phyloP scores from a whole-genome alignment of 345 rosid genomes.

The Gossypium longicalyx region DNA sequence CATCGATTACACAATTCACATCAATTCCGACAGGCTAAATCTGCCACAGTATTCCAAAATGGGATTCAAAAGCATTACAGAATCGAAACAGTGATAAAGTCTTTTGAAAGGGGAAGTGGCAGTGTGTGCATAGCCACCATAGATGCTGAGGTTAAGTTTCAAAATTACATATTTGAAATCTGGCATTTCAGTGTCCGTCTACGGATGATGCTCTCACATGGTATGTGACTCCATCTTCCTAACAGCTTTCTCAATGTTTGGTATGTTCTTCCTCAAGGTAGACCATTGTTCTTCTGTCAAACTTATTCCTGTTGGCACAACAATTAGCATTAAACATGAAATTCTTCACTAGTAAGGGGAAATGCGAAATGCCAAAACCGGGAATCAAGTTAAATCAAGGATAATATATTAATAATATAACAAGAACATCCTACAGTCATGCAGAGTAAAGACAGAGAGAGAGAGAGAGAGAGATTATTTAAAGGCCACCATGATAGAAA shows the following conservation, averaged over 20 bases:
- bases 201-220: slow-evolving; percentile 14
- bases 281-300: slow-evolving; percentile 88
- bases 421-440: background rate
- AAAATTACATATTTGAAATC: background rate
- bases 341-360: background rate
- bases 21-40: background rate
- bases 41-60: background rate
- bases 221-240: slow-evolving; percentile 54
- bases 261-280: slow-evolving; percentile 47
- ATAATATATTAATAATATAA: background rate
- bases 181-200: background rate
- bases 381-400: background rate
- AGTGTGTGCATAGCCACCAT: background rate
- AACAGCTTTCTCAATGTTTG: slow-evolving; percentile 70
- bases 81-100: background rate
- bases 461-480: background rate
- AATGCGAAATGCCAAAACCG: background rate
- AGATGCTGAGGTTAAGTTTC: background rate
- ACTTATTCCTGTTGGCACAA: slow-evolving; percentile 60
- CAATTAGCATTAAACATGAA: background rate
- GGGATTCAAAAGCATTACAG: background rate
- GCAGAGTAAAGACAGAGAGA: background rate
- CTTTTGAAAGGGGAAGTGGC: background rate
- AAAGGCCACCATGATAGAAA: background rate
- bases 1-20: background rate